Percentiles rank a stretch among this genome's conserved stretches.
Evolutionary conservation across 2,329 filamentous ascomycete species (phyloP).

Genomic region (Dothidotthia symphoricarpi): DNA sequence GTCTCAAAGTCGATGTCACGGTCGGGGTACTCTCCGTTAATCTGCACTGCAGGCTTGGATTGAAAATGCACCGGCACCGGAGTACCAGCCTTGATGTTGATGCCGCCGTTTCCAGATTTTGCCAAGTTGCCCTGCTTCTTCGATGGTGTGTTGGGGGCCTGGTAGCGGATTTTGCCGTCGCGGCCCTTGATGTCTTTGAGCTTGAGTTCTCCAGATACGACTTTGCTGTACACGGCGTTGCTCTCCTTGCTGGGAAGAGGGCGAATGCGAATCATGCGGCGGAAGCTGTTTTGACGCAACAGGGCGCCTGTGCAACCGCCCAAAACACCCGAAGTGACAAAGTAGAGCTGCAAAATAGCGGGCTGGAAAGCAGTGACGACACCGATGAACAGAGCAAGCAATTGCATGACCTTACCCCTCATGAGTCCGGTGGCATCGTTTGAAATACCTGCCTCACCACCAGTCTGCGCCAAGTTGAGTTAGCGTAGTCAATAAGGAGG

Average conservation of each 20-base stretch:
- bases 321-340: conserved; percentile 50
- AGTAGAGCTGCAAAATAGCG: conserved; percentile 62
- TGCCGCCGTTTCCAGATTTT: conserved; percentile 10
- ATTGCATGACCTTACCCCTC: conserved; percentile 46
- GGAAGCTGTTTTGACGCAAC: conserved; percentile 40
- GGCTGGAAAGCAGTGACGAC: conserved; percentile 57
- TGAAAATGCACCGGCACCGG: conserved; percentile 27
- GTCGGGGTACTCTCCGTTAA: conserved; percentile 16
- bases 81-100: conserved; percentile 28
- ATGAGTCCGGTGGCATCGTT: conserved; percentile 15
- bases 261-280: conserved; percentile 40
- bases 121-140: conserved; percentile 13
- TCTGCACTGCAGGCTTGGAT: conserved; percentile 8
- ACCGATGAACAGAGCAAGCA: conserved; percentile 55
- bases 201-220: conserved; percentile 27
- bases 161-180: conserved; percentile 32
- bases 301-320: conserved; percentile 42
- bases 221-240: conserved; percentile 28
- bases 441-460: conserved; percentile 50
- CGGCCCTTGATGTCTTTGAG: conserved; percentile 21
- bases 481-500: conserved; percentile 15
- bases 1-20: conserved; percentile 25
- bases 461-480: conserved; percentile 38
- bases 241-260: conserved; percentile 22
- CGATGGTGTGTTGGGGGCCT: conserved; percentile 17